Evolutionary conservation across 352 stramenopile genomes (phyloP).

Genomic region (Pythium guiyangense): DNA sequence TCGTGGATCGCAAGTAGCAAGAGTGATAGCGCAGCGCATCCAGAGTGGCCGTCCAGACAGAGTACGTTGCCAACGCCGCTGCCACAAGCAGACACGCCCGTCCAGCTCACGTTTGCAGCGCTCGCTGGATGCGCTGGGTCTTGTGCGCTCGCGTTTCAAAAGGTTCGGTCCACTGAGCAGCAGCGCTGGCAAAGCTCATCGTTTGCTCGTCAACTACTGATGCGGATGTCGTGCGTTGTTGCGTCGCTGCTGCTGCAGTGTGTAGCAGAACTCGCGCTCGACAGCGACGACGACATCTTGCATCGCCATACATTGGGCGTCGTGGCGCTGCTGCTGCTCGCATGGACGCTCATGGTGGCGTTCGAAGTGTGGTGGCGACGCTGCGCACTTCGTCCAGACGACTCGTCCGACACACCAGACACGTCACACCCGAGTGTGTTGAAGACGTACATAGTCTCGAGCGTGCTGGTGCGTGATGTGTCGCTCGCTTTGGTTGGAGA

Average conservation of each 20-base stretch:
- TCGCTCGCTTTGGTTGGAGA: neutral
- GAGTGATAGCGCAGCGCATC: neutral
- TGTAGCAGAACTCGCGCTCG: conserved; percentile 13
- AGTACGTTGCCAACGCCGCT: too few species aligned
- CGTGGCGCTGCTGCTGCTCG: conserved; percentile 10
- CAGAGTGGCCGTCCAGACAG: neutral
- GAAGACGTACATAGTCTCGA: conserved; percentile 13
- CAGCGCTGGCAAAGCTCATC: neutral
- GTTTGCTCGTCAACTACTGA: neutral
- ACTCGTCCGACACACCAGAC: neutral
- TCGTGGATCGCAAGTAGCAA: conserved; percentile 17
- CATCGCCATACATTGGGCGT: conserved; percentile 2
- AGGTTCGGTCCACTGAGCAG: conserved; percentile 14
- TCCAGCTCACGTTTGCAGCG: conserved; percentile 16
- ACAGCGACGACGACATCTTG: neutral
- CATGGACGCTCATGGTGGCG: conserved; percentile 14
- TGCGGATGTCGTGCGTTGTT: neutral
- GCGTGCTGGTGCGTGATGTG: conserved; percentile 13
- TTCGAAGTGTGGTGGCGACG: conserved; percentile 16
- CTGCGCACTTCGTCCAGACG: conserved; percentile 2
- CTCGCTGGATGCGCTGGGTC: conserved; percentile 22
- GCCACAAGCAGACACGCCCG: neutral
- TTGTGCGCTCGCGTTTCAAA: conserved; percentile 25
- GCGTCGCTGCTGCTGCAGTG: conserved; percentile 5
- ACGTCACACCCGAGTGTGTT: neutral